Evolutionary conservation across 2,329 filamentous ascomycete species (phyloP).

Genomic region (Lasiodiplodia gonubiensis): DNA sequence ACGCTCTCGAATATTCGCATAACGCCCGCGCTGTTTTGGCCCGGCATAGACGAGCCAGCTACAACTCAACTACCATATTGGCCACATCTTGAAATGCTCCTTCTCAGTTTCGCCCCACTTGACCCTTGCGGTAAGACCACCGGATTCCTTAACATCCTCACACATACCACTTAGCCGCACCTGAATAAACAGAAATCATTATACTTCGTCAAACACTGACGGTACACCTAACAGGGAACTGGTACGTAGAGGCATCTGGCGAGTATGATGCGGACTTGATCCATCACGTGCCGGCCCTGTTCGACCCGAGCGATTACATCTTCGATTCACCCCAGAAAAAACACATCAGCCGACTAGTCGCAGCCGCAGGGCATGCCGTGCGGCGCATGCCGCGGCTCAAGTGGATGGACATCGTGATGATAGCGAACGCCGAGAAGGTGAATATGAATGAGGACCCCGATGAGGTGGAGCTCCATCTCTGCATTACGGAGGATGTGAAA

Average conservation of each 20-base stretch:
- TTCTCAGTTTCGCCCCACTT: background rate
- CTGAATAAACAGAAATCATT: background rate
- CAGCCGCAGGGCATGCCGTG: too few species aligned
- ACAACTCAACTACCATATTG: too few species aligned
- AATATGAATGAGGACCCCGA: rapidly evolving
- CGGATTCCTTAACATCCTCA: background rate
- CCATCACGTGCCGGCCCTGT: too few species aligned
- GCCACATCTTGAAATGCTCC: background rate
- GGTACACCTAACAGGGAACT: too few species aligned
- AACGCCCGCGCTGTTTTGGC: background rate
- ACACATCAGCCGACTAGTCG: background rate
- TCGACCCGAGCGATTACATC: too few species aligned
- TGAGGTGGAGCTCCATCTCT: background rate
- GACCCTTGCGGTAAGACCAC: background rate
- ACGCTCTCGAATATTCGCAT: background rate
- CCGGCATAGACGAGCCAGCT: background rate
- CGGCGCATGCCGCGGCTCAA: background rate
- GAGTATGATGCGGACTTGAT: too few species aligned
- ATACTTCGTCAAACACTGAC: too few species aligned
- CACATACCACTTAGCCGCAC: too few species aligned
- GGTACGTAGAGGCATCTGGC: too few species aligned
- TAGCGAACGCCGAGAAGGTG: rapidly evolving
- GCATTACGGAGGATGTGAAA: too few species aligned
- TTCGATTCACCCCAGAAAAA: background rate
- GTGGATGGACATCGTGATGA: background rate